Conservation (phyloP, 345 rosid species). For the Dovyalis caffra region DNA sequence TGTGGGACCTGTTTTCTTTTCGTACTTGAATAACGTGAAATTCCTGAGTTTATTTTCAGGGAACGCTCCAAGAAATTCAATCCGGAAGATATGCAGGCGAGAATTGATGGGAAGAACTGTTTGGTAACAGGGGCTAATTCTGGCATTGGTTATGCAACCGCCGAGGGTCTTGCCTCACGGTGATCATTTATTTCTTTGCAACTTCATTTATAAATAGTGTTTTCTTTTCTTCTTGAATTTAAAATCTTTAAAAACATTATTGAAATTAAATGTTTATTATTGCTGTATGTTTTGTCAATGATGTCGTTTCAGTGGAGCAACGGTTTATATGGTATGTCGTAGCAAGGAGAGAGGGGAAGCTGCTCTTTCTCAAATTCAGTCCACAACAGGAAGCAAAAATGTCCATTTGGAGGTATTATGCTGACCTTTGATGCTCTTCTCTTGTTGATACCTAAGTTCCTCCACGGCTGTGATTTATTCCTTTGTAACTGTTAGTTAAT, state of each 20-base stretch:
- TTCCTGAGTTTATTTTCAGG: conserved; percentile 28
- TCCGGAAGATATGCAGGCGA: conserved; percentile 60
- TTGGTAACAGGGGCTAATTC: conserved; percentile 95
- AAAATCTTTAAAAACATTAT: not conserved
- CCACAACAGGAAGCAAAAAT: conserved; percentile 66
- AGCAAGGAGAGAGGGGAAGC: conserved; percentile 80
- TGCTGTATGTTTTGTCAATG: conserved; percentile 2
- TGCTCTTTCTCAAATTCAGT: conserved; percentile 71
- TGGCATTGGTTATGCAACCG: conserved; percentile 85
- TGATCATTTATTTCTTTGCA: conserved; percentile 20
- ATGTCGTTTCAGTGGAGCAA: conserved; percentile 62
- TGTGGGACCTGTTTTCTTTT: no score
- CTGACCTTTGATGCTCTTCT: not conserved
- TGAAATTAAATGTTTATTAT: not conserved
- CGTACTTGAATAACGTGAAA: no score
- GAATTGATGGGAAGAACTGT: conserved; percentile 70
- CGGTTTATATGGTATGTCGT: conserved; percentile 82
- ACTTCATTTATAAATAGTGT: not conserved
- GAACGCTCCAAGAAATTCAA: conserved; percentile 71
- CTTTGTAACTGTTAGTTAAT: not conserved
- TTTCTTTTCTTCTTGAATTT: conserved; percentile 7
- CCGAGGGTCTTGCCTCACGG: conserved; percentile 96
- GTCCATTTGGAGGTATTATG: conserved; percentile 72
- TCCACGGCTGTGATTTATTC: not conserved
- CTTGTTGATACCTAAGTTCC: not conserved